Percentiles rank a stretch among this genome's conserved stretches.
These are phyloP conservation scores for Plantago ovata DNA, from an alignment of 257 asterid species.

Conservation along the genomic window DNA sequence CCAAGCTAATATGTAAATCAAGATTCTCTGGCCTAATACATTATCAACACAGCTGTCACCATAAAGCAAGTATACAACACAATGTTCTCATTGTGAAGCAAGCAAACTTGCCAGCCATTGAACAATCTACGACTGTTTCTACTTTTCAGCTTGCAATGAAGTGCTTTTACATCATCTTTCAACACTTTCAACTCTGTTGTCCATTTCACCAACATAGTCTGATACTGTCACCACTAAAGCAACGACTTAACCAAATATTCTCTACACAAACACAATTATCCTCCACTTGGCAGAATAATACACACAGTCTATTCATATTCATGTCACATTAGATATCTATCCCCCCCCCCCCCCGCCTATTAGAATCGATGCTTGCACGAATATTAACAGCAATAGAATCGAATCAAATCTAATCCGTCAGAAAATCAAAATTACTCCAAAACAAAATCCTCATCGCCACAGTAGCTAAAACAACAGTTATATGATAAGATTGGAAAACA, in stretches of 20 bases:
- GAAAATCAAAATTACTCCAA: no score
- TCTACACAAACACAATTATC: slow-evolving; percentile 2
- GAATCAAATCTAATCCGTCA: no score
- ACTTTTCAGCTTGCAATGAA: neutral
- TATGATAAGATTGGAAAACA: no score
- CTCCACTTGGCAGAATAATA: neutral
- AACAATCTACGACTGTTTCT: neutral
- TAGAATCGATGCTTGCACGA: no score
- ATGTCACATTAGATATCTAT: neutral
- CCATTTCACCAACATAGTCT: slow-evolving; percentile 4
- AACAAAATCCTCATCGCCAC: no score
- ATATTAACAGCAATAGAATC: no score
- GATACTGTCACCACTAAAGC: slow-evolving; percentile 10
- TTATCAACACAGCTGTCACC: neutral
- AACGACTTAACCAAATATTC: neutral
- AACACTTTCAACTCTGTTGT: neutral
- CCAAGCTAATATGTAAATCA: neutral
- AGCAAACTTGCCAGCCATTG: neutral
- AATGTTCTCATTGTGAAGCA: neutral
- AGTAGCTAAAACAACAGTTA: no score
- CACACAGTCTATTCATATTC: neutral
- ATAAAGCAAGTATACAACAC: neutral
- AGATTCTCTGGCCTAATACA: neutral
- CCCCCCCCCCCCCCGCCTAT: no score
- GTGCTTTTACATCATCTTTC: neutral